Evolutionary conservation across 2,329 filamentous ascomycete species (phyloP), one percentile per base, ranked within the genome.

Genomic region (Hymenoscyphus infarciens): DNA sequence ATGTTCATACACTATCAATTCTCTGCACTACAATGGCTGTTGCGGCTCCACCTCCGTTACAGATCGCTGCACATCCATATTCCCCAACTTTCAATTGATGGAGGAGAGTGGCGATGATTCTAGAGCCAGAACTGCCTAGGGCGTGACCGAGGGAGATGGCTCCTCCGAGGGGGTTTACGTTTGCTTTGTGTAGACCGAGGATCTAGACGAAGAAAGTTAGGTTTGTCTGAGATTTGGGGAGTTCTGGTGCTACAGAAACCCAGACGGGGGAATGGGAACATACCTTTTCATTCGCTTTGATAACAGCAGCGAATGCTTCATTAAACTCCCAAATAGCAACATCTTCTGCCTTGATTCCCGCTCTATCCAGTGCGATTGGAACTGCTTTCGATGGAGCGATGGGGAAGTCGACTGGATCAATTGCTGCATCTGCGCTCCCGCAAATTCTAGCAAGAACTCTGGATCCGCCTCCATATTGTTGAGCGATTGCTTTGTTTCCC

Each of bases 311-410:
- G 74, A 99, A 99, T 0, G 95, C 95, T 79, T 99, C 95, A 76
- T 99, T 99, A 77, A 99, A 97, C 76, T 98, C 95, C 94, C 95
- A 98, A 25, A 97, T 80, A 5, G 94, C 88, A 55, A 99, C 92
- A 76, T 98, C 90, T 56, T 96, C 89, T 77, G 93, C 92, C 67
- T 86, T 91, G 69, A 99, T 93, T 11, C 94, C 93, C 0, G 95
- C 95, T 62, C 93, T 85, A 77, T 92, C 85, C 58, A 99, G 82
- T 11, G 93, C 93, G 71, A 97, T 86, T 2, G 94, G 92, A 0
- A 98, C 94, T 5, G 94, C 94, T 77, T 96, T 93, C 45, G 95
- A 84, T 0, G 95, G 95, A 1, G 95, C 95, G 54, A 97, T 82
- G 15, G 95, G 93, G 80, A 99, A 99, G 77, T 99, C 94, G 39